These are phyloP conservation scores for Colletotrichum scovillei DNA, from an alignment of 2,329 filamentous ascomycete genomes.

Conservation along the genomic window DNA sequence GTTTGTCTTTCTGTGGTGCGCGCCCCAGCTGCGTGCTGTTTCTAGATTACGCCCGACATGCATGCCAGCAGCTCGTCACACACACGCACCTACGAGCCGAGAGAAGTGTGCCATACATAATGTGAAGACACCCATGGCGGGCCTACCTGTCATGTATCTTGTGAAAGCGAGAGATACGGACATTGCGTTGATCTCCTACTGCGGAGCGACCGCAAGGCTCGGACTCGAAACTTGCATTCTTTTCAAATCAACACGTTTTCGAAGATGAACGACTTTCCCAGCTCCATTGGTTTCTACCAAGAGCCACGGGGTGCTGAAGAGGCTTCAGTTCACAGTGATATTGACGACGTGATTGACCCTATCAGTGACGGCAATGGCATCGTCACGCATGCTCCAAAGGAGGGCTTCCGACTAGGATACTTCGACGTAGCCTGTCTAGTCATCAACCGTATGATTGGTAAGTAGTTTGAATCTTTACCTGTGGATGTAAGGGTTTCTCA, in stretches of 20 bases:
- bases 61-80: constrained; percentile 18
- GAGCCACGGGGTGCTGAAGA: constrained; percentile 19
- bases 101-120: constrained; percentile 17
- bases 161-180: not conserved
- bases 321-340: constrained; percentile 39
- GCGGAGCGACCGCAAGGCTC: not conserved
- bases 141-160: not conserved
- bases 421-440: constrained; percentile 50
- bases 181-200: not conserved
- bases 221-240: not conserved
- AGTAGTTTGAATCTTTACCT: constrained; percentile 28
- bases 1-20: constrained; percentile 9
- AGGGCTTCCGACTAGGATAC: constrained; percentile 48
- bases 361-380: constrained; percentile 38
- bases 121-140: constrained; percentile 1
- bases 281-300: constrained; percentile 33
- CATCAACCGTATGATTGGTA: constrained; percentile 51
- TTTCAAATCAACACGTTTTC: not conserved
- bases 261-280: constrained; percentile 44
- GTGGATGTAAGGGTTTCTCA: too few relatives aligned
- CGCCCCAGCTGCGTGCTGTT: not conserved
- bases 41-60: constrained; percentile 4
- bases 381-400: constrained; percentile 47
- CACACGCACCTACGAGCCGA: not conserved
- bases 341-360: constrained; percentile 24